These are phyloP conservation scores for Margaritispora aquatica DNA, from an alignment of 495 filamentous ascomycete genomes.

Conservation along the genomic window DNA sequence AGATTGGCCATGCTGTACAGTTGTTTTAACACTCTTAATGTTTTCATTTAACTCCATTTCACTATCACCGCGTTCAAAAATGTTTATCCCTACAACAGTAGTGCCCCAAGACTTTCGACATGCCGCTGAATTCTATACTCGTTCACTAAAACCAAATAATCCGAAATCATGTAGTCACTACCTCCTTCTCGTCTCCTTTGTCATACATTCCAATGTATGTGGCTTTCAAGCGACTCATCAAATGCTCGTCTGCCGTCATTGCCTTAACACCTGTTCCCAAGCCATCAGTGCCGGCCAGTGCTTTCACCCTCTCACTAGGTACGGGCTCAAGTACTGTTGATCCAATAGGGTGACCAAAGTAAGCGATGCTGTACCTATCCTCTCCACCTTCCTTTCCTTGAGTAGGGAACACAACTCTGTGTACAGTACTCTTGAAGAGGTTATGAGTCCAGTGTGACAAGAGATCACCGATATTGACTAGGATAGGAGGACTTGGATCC, in stretches of 20 bases:
- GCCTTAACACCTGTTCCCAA: conserved; percentile 33
- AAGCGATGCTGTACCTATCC: conserved; percentile 85
- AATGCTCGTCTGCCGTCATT: conserved; percentile 79
- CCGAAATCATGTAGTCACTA: background rate
- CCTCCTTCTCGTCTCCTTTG: conserved; percentile 7
- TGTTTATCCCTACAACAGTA: too few relatives aligned
- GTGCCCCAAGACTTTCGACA: background rate
- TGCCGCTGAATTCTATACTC: background rate
- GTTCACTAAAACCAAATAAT: background rate
- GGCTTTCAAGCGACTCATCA: conserved; percentile 64
- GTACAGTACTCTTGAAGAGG: conserved; percentile 76
- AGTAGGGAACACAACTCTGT: conserved; percentile 76
- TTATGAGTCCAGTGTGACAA: conserved; percentile 90
- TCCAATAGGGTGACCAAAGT: conserved; percentile 84
- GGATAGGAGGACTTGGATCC: conserved; percentile 63
- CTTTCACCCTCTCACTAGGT: conserved; percentile 56
- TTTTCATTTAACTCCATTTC: too few relatives aligned
- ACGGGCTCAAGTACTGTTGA: conserved; percentile 63
- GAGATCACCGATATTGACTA: conserved; percentile 90
- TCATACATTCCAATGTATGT: conserved; percentile 52
- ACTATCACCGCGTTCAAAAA: too few relatives aligned
- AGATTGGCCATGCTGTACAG: too few relatives aligned
- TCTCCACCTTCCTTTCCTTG: conserved; percentile 35
- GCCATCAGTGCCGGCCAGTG: conserved; percentile 24
- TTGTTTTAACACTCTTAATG: too few relatives aligned